Percentiles rank a stretch among this genome's conserved stretches.
phyloP scores from a whole-genome alignment of 1,139 yeast genomes.

The Yamadazyma triangularis region DNA sequence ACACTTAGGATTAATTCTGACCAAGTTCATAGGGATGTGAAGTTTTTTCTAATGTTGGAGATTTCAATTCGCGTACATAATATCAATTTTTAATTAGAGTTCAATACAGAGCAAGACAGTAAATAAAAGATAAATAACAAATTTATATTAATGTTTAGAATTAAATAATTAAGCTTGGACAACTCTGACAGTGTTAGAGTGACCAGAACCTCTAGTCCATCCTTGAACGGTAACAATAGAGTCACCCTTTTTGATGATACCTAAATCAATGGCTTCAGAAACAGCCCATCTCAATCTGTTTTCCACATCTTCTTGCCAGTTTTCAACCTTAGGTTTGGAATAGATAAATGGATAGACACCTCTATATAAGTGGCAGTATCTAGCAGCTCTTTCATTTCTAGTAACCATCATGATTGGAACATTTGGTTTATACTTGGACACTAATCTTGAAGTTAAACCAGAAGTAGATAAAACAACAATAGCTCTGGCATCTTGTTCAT shows the following conservation, averaged over 20 bases:
- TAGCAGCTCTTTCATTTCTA: conserved; percentile 88
- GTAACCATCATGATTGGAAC: conserved; percentile 98
- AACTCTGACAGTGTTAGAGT: conserved; percentile 94
- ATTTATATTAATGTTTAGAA: background rate
- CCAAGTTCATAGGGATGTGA: too few species aligned
- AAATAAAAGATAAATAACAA: too few species aligned
- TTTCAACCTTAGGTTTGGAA: conserved; percentile 58
- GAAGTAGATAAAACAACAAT: conserved; percentile 93
- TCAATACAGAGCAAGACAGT: too few species aligned
- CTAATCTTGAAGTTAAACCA: conserved; percentile 92
- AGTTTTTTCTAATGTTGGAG: too few species aligned
- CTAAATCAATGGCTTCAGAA: conserved; percentile 82
- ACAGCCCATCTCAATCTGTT: conserved; percentile 92
- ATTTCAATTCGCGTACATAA: too few species aligned
- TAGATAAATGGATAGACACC: conserved; percentile 98
- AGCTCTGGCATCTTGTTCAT: conserved; percentile 96
- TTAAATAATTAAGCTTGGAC: conserved; percentile 45
- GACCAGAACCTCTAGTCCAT: conserved; percentile 98
- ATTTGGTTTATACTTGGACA: conserved; percentile 95
- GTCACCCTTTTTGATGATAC: conserved; percentile 84
- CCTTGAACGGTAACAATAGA: conserved; percentile 95
- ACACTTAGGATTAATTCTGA: too few species aligned
- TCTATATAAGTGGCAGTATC: conserved; percentile 94
- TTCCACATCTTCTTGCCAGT: conserved; percentile 98
- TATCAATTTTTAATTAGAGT: too few species aligned